Conservation (phyloP, 352 stramenopile genomes). For the Pythium folliculosum region DNA sequence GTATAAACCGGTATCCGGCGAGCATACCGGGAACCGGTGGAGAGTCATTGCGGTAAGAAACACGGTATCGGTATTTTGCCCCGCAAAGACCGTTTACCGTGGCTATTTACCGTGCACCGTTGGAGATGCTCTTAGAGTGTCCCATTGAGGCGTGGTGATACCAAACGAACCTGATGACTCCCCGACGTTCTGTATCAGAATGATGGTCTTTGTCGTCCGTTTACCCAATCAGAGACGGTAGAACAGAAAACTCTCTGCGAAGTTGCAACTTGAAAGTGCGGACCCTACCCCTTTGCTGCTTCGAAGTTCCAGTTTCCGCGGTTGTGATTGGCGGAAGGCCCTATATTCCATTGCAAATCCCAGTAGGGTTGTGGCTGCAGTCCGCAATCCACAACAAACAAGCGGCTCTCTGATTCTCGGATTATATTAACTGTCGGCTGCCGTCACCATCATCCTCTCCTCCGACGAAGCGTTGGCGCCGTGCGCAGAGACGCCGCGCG, state of each 20-base stretch:
- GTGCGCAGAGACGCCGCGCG: conserved; percentile 8
- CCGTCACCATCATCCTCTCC: conserved; percentile 1
- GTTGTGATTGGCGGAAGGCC: not conserved
- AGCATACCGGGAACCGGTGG: no score
- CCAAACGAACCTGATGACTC: not conserved
- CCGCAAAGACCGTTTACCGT: no score
- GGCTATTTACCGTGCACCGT: no score
- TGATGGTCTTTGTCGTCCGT: not conserved
- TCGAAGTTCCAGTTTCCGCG: not conserved
- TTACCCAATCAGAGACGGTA: conserved; percentile 18
- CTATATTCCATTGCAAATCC: not conserved
- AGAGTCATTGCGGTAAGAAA: no score
- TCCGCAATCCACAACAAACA: no score
- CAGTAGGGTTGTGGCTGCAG: conserved; percentile 13
- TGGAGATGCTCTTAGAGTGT: no score
- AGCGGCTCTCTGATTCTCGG: not conserved
- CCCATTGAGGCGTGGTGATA: not conserved
- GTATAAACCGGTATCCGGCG: no score
- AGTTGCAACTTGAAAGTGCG: conserved; percentile 8
- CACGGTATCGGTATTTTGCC: no score
- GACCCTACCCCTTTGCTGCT: conserved; percentile 19
- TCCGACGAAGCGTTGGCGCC: not conserved
- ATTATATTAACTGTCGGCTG: conserved; percentile 6
- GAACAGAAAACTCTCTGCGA: conserved; percentile 9
- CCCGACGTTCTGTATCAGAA: not conserved